Evolutionary conservation across 768 basidiomycete genomes (phyloP).

Genomic region (Hygrophorus russula): DNA sequence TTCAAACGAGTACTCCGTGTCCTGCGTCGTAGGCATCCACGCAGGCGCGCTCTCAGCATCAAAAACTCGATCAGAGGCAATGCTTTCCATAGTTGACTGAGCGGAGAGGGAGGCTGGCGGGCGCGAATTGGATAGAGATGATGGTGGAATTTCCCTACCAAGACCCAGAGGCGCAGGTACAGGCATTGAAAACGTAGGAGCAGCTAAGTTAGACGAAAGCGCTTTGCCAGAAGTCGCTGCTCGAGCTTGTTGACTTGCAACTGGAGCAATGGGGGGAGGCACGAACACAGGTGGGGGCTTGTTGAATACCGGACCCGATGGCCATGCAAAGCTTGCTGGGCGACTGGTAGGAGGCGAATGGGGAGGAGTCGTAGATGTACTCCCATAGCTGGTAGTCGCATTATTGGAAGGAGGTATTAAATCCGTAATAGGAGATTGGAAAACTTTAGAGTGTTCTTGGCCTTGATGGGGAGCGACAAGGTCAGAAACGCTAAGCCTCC

Average conservation of each 20-base stretch:
- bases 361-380: constrained; percentile 45
- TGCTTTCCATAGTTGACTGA: constrained; percentile 45
- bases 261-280: constrained; percentile 22
- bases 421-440: constrained; percentile 12
- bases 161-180: constrained; percentile 36
- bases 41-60: constrained; percentile 32
- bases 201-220: constrained; percentile 15
- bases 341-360: constrained; percentile 39
- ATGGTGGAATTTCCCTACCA: constrained; percentile 15
- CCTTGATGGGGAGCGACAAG: constrained; percentile 33
- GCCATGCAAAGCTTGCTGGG: constrained; percentile 19
- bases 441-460: constrained; percentile 17
- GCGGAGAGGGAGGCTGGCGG: constrained; percentile 26
- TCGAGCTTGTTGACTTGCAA: constrained; percentile 10
- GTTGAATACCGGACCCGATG: constrained; percentile 45
- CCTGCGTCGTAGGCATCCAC: constrained; percentile 54
- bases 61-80: constrained; percentile 40
- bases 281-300: constrained; percentile 43
- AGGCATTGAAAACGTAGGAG: constrained; percentile 30
- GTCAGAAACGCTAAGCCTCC: constrained; percentile 46
- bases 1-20: constrained; percentile 36
- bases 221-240: constrained; percentile 16
- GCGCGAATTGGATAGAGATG: constrained; percentile 16
- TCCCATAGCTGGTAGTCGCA: constrained; percentile 16
- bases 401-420: constrained; percentile 1